Evolutionary conservation across 257 asterid genomes (phyloP).

Genomic region (Mitragyna speciosa): DNA sequence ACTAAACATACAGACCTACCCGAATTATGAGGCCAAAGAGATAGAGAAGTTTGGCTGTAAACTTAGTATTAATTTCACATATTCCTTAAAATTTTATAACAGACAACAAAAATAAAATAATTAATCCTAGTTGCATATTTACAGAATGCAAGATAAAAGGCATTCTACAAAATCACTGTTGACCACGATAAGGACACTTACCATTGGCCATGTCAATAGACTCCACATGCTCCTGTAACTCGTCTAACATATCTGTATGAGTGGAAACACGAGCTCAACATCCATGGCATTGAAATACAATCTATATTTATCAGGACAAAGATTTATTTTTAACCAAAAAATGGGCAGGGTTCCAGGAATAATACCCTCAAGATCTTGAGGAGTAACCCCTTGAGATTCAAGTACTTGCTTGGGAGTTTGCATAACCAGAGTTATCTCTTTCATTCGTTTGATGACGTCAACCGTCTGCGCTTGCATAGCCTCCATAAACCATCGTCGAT

Average conservation of each 20-base stretch:
- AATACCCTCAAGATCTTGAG: conserved; percentile 75
- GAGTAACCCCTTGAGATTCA: conserved; percentile 82
- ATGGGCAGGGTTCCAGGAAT: neutral
- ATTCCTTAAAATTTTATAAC: no score
- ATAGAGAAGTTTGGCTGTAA: no score
- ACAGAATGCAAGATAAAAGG: neutral
- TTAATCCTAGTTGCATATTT: neutral
- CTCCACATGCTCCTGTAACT: conserved; percentile 93
- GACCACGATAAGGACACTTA: conserved; percentile 32
- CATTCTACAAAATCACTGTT: neutral
- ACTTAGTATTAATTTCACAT: no score
- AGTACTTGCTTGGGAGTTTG: conserved; percentile 75
- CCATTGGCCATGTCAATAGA: conserved; percentile 94
- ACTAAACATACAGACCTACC: neutral
- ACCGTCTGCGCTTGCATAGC: conserved; percentile 93
- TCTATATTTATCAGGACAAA: no score
- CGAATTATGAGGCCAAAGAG: neutral
- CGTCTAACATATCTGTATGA: conserved; percentile 75
- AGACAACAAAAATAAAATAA: no score
- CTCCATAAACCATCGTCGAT: conserved; percentile 87
- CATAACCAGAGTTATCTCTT: conserved; percentile 87
- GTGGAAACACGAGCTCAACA: neutral
- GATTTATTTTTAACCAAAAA: no score
- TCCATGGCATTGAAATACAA: neutral
- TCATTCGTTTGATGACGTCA: conserved; percentile 81